These are phyloP conservation scores for Hibiscus trionum DNA, from an alignment of 345 rosid genomes.

Conservation along the genomic window DNA sequence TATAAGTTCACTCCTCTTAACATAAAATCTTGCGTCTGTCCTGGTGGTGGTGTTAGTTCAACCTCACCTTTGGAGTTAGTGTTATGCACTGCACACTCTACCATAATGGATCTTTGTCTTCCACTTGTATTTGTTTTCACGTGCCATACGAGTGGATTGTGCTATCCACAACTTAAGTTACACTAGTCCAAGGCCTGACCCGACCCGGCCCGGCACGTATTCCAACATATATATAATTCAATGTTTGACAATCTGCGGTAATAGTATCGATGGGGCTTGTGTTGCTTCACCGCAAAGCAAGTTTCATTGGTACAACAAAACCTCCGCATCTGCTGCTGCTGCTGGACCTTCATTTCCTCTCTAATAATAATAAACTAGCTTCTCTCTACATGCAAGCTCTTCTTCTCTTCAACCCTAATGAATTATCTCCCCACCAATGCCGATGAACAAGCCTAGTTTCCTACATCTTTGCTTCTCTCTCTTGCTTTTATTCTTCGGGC, in stretches of 20 bases:
- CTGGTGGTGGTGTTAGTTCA: background rate
- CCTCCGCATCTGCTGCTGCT: slow-evolving; percentile 29
- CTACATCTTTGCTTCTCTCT: slow-evolving; percentile 18
- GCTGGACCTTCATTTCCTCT: slow-evolving; percentile 15
- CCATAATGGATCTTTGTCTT: slow-evolving; percentile 25
- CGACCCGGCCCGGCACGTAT: background rate
- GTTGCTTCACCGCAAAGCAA: slow-evolving; percentile 72
- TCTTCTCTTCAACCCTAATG: slow-evolving; percentile 11
- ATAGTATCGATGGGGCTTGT: slow-evolving; percentile 26
- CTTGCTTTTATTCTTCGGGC: slow-evolving; percentile 22
- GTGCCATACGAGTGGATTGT: background rate
- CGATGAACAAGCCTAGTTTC: background rate
- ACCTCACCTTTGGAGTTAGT: slow-evolving; percentile 10
- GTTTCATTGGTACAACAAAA: slow-evolving; percentile 26
- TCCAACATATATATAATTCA: slow-evolving; percentile 6
- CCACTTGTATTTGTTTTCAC: background rate
- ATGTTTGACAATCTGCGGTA: slow-evolving; percentile 42
- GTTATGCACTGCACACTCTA: slow-evolving; percentile 12
- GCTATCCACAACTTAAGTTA: background rate
- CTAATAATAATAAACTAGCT: background rate
- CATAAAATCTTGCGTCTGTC: no score
- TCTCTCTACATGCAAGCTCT: slow-evolving; percentile 11
- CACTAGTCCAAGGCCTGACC: background rate
- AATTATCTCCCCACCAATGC: background rate
- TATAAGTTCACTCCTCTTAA: no score